Evolutionary conservation across 768 basidiomycete genomes (phyloP).

Genomic region (Lactifluus piperatus): DNA sequence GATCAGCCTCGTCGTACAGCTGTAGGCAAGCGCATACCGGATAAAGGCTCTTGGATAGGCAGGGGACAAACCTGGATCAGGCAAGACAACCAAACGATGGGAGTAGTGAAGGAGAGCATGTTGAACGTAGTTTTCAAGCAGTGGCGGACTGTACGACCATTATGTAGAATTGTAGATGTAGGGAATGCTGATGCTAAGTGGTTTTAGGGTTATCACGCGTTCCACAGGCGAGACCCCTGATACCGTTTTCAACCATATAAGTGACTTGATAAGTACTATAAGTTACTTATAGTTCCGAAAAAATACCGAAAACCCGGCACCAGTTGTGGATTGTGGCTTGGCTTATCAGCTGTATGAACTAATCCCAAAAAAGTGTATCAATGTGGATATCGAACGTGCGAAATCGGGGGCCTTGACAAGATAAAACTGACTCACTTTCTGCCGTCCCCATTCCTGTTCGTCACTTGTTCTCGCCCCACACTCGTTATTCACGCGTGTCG

Average conservation of each 20-base stretch:
- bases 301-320: background rate
- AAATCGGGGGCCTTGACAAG: background rate
- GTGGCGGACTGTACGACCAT: background rate
- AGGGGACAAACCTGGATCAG: background rate
- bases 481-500: conserved; percentile 1
- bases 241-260: background rate
- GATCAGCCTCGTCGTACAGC: background rate
- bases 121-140: background rate
- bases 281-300: background rate
- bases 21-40: background rate
- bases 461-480: conserved; percentile 1
- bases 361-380: too few species aligned
- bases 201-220: background rate
- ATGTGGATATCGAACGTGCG: conserved; percentile 16
- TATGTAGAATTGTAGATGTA: too few species aligned
- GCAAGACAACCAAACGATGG: background rate
- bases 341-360: background rate
- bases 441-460: conserved; percentile 12
- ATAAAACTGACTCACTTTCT: conserved; percentile 8
- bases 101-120: conserved; percentile 7
- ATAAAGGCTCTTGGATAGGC: conserved; percentile 11
- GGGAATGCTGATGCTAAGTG: background rate
- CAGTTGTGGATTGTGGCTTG: background rate
- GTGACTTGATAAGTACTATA: background rate
- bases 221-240: background rate